A percentile compares a stretch with the other conserved stretches of the same genome.
phyloP scores from a whole-genome alignment of 1,139 yeast genomes.

The Arxiozyma telluris region DNA sequence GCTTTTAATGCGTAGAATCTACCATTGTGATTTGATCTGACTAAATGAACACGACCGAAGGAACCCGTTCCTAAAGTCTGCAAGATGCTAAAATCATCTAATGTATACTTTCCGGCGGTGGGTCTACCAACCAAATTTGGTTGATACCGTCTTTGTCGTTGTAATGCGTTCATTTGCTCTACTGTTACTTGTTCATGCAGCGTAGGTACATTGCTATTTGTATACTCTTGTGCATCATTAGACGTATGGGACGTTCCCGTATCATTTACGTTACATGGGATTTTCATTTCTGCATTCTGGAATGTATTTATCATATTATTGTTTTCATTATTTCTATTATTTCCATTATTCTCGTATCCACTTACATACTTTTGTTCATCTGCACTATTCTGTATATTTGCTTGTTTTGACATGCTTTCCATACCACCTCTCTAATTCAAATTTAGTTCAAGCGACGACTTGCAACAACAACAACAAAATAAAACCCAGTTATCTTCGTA shows the following conservation, averaged over 20 bases:
- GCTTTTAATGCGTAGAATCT: slow-evolving; percentile 91
- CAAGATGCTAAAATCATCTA: slow-evolving; percentile 79
- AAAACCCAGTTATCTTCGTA: neutral
- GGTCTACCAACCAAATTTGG: slow-evolving; percentile 6
- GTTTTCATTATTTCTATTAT: too few species aligned
- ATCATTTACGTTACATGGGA: neutral
- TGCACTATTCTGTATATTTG: too few species aligned
- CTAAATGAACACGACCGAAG: slow-evolving; percentile 91
- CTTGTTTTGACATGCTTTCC: too few species aligned
- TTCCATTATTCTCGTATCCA: too few species aligned
- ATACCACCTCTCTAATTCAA: too few species aligned
- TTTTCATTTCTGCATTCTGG: too few species aligned
- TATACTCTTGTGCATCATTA: neutral
- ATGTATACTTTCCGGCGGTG: slow-evolving; percentile 39
- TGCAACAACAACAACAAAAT: too few species aligned
- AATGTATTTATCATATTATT: too few species aligned
- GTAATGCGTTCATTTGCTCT: neutral
- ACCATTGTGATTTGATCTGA: slow-evolving; percentile 83
- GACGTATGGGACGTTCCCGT: neutral
- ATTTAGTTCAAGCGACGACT: too few species aligned
- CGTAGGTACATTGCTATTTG: neutral
- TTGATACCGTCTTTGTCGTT: slow-evolving; percentile 1
- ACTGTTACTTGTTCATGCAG: neutral
- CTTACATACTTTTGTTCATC: too few species aligned
- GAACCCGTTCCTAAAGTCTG: slow-evolving; percentile 96